Evolutionary conservation across 768 basidiomycete species (phyloP), one percentile per base, ranked within the genome.

Genomic region (Macrolepiota fuliginosa): DNA sequence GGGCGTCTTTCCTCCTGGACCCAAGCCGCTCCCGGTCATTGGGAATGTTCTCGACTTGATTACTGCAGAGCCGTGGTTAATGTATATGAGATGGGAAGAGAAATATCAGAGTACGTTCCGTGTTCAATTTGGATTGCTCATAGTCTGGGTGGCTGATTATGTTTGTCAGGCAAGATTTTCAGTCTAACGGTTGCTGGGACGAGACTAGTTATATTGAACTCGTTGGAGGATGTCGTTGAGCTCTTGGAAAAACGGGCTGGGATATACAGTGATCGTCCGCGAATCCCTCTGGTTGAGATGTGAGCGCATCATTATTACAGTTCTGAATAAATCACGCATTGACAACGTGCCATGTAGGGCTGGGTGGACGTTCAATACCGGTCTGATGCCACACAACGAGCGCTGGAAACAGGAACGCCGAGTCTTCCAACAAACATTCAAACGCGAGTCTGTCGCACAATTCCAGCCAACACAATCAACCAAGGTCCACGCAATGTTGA

Each of bases 311-410:
- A n/a, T n/a, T n/a, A n/a, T 53, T 4, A 27, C 12, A 12, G 13
- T 11, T 19, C 19, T 24, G 25, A 6, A 24, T 49, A 19, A 17
- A 10, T 13, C 40, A 22, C 9, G 17, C 12, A n/a, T 25, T 25
- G 19, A 25, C 11, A 11, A 11, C 24, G 12, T 5, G n/a, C n/a
- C 12, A 10, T 25, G 22, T 49, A 59, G 58, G 50, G n/a, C 50
- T n/a, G 51, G 50, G 2, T 59, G 58, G 58, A 59, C 50, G 19
- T 59, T 59, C 50, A 59, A 59, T 10, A 59, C 58, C 1, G 58
- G 58, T 3, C 29, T 59, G 17, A 59, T 59, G 58, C 15, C 49
- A 6, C 50, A 52, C 13, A 52, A 45, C 50, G 58, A 59, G 24
- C 35, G 58, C 7, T 59, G 58, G 58, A 39, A 46, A 22, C 24